Base-by-base conservation (phyloP, 257 asterid species). In the Solanum chaucha region DNA sequence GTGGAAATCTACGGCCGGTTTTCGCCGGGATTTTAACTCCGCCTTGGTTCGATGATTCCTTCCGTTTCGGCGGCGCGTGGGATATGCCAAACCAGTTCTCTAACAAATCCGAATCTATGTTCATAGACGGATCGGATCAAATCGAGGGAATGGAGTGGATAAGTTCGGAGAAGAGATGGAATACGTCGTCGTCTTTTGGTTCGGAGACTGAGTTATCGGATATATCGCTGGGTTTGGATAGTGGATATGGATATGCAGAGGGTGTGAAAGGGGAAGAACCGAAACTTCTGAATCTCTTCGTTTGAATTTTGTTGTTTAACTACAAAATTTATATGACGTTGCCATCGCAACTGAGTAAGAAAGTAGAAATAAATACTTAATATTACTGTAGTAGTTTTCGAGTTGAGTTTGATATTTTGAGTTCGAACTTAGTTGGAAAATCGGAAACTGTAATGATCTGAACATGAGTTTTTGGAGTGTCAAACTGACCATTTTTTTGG, bases 271-370 rank as follows among this genome's bases (percentile, higher is more conserved):
- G 89, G 86, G 90, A 93, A 89, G 92, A 90, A 92, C 98, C 98
- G 91, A 94, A 94, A 89, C 98, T 97, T 85, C 95, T 97, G 88
- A 97, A 97, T 90, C 95, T 97, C 78, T 96, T 97, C 88, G 91
- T 85, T 20, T 58, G 26, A 55, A 55, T 55, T 55, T 55, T 55
- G n/a, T 55, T 6, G 64, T 17, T 55, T 15, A 51, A 6, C 61
- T 51, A 51, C 1, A 51, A 5, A 51, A 51, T 51, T 51, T 51
- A 5, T 5, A 0, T 15, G 8, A 5, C 1, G 22, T 15, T 48
- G 59, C 22, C 0, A 51, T 51, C 22, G 59, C 59, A 51, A 15
- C 22, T 51, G 59, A 51, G 75, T 26, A 67, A 30, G 20, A 14
- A 70, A 80, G 19, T 80, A 80, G 10, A 35, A 65, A 64, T 64